Evolutionary conservation across 441 rosid species (phyloP).

Genomic region (Pelargonium cotyledonis): DNA sequence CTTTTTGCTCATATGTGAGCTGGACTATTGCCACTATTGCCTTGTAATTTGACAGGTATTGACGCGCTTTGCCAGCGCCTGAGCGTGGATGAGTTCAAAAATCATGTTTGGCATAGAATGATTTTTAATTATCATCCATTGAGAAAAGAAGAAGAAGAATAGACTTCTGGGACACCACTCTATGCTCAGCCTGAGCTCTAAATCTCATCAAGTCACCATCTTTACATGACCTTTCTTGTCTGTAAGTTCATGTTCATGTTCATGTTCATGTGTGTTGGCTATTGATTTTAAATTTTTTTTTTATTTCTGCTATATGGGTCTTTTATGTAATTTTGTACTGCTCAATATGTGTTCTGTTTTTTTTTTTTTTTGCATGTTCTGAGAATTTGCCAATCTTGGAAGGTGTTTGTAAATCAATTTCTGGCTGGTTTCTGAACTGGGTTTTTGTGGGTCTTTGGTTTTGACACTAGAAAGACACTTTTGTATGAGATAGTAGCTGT

Average conservation of each 20-base stretch:
- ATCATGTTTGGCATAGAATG: slow-evolving; percentile 1
- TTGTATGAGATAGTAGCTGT: neutral
- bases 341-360: neutral
- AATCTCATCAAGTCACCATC: slow-evolving; percentile 15
- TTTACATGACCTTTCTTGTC: slow-evolving; percentile 4
- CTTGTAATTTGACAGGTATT: neutral
- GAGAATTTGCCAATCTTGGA: slow-evolving; percentile 7
- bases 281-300: neutral
- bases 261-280: neutral
- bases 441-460: slow-evolving; percentile 9
- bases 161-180: slow-evolving; percentile 12
- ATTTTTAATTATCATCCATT: neutral
- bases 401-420: slow-evolving; percentile 6
- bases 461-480: neutral
- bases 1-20: no score
- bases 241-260: no score
- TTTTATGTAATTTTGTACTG: neutral
- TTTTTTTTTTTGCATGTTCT: slow-evolving; percentile 4
- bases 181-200: slow-evolving; percentile 7
- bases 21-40: no score
- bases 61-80: slow-evolving; percentile 5
- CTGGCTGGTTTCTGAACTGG: slow-evolving; percentile 4
- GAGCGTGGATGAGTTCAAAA: neutral
- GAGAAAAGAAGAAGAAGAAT: slow-evolving; percentile 1
- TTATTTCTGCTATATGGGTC: slow-evolving; percentile 6